Evolutionary conservation across 1,284 basidiomycete genomes (phyloP).

Genomic region (Tylopilus sp.): DNA sequence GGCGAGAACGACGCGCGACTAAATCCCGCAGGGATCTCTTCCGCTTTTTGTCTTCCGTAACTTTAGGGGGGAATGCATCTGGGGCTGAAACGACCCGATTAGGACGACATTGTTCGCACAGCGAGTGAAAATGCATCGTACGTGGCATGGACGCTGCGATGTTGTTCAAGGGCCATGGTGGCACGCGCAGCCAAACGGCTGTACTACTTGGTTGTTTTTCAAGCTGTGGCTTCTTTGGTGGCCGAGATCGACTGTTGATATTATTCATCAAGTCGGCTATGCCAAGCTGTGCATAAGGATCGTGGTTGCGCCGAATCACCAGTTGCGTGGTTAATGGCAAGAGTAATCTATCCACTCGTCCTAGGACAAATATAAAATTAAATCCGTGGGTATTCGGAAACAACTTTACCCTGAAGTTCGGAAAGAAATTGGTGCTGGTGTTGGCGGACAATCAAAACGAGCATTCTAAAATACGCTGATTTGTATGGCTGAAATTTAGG

Average conservation of each 20-base stretch:
- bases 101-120: neutral
- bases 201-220: slow-evolving; percentile 13
- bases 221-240: slow-evolving; percentile 23
- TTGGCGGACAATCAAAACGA: slow-evolving; percentile 33
- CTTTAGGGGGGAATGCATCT: slow-evolving; percentile 31
- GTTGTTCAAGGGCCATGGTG: slow-evolving; percentile 30
- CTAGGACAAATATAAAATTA: slow-evolving; percentile 16
- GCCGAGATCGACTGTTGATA: slow-evolving; percentile 16
- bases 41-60: slow-evolving; percentile 18
- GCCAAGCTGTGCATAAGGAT: slow-evolving; percentile 38
- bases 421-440: slow-evolving; percentile 22
- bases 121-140: slow-evolving; percentile 16
- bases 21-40: slow-evolving; percentile 15
- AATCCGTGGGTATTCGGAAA: neutral
- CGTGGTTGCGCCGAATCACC: slow-evolving; percentile 27
- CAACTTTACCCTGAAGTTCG: slow-evolving; percentile 27
- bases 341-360: slow-evolving; percentile 30
- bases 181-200: slow-evolving; percentile 14
- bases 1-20: slow-evolving; percentile 22
- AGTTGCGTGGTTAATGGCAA: slow-evolving; percentile 31
- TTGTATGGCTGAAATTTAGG: slow-evolving; percentile 33
- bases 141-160: slow-evolving; percentile 35
- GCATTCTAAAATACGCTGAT: slow-evolving; percentile 38
- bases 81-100: slow-evolving; percentile 23
- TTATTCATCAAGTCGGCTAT: slow-evolving; percentile 37